A percentile compares a stretch with the other conserved stretches of the same genome.
phyloP scores from a whole-genome alignment of 441 rosid genomes.

The Adansonia madagascariensis region DNA sequence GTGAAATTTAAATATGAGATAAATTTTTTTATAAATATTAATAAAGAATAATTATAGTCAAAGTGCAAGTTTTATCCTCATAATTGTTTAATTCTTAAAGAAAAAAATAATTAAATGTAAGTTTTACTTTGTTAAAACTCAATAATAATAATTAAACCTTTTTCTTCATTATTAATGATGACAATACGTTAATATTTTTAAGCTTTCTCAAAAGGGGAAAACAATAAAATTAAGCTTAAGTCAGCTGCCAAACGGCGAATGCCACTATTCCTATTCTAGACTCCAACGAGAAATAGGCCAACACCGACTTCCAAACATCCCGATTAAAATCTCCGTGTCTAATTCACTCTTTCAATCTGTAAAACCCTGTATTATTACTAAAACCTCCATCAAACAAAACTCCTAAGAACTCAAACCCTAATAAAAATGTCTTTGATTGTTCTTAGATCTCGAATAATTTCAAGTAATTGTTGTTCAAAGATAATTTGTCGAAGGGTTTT shows the following conservation, averaged over 20 bases:
- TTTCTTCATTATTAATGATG: too few species aligned
- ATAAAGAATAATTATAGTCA: too few species aligned
- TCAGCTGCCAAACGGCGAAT: not conserved
- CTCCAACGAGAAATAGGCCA: not conserved
- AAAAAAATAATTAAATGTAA: too few species aligned
- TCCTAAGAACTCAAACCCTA: not conserved
- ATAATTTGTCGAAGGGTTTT: conserved; percentile 33
- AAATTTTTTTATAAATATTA: too few species aligned
- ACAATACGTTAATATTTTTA: too few species aligned
- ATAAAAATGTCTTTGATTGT: conserved; percentile 44
- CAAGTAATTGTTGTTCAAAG: not conserved
- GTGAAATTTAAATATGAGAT: too few species aligned
- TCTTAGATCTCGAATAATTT: conserved; percentile 43
- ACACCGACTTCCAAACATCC: conserved; percentile 39
- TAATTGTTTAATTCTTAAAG: too few species aligned
- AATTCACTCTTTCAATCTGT: not conserved
- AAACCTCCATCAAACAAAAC: conserved; percentile 1
- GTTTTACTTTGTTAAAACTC: too few species aligned
- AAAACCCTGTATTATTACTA: conserved; percentile 21
- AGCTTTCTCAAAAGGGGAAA: too few species aligned
- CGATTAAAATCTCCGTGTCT: not conserved
- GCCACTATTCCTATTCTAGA: not conserved
- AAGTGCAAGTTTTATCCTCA: too few species aligned
- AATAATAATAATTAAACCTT: too few species aligned
- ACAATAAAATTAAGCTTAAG: too few species aligned